Conservation (phyloP, 306 rosid genomes). For the Prunus armeniaca region DNA sequence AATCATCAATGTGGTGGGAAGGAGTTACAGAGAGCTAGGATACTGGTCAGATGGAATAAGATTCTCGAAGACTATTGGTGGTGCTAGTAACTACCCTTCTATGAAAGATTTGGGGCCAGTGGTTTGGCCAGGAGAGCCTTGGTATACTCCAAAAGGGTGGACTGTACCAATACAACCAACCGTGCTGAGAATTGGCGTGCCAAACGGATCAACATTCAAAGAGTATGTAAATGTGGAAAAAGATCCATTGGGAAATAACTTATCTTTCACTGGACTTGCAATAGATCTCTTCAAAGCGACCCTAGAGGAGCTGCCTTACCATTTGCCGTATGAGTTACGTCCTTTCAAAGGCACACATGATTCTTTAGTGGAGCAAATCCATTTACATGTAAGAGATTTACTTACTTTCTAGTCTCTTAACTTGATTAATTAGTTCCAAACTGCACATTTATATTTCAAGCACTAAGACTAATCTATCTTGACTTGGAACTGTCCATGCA, state of each 20-base stretch:
- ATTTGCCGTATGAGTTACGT: constrained; percentile 21
- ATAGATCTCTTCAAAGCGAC: constrained; percentile 35
- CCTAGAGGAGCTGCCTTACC: constrained; percentile 24
- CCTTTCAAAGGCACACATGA: constrained; percentile 39
- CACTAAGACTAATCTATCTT: background rate
- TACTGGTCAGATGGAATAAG: constrained; percentile 45
- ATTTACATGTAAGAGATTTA: constrained; percentile 17
- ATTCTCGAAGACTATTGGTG: constrained; percentile 22
- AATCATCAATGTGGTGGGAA: constrained; percentile 47
- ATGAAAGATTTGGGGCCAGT: constrained; percentile 36
- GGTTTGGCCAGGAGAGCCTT: constrained; percentile 48
- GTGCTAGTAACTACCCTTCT: constrained; percentile 6
- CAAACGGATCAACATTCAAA: constrained; percentile 22
- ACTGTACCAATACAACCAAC: constrained; percentile 1
- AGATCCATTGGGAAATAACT: constrained; percentile 6
- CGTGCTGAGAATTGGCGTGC: constrained; percentile 42
- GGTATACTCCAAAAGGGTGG: constrained; percentile 44
- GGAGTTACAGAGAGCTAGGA: constrained; percentile 40
- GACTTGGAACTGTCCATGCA: background rate
- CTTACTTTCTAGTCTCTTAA: background rate
- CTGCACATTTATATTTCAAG: background rate
- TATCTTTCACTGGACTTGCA: constrained; percentile 27
- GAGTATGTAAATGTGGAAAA: constrained; percentile 20
- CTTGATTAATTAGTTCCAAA: background rate
- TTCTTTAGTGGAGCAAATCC: constrained; percentile 34